phyloP scores from a whole-genome alignment of 768 basidiomycete species.

The Pleurotus citrinopileatus region DNA sequence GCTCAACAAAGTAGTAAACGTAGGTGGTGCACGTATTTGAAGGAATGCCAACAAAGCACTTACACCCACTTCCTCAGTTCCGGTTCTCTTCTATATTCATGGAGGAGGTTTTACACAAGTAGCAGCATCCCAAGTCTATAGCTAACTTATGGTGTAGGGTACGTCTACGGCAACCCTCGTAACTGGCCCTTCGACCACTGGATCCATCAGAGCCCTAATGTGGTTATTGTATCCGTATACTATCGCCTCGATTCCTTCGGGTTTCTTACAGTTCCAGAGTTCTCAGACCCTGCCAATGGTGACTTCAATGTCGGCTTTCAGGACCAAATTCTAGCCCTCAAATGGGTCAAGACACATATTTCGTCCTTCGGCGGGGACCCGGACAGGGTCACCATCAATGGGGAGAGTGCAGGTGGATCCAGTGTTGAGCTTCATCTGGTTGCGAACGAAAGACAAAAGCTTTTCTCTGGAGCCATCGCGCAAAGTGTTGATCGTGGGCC shows the following conservation, averaged over 20 bases:
- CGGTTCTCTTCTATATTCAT: slow-evolving; percentile 47
- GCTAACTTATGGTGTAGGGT: slow-evolving; percentile 40
- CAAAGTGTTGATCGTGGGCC: slow-evolving; percentile 58
- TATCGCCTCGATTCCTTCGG: slow-evolving; percentile 65
- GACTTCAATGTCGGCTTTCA: slow-evolving; percentile 53
- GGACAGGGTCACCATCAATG: neutral
- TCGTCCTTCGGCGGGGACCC: slow-evolving; percentile 43
- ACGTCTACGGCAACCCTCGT: slow-evolving; percentile 55
- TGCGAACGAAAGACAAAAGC: slow-evolving; percentile 31
- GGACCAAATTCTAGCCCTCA: slow-evolving; percentile 60
- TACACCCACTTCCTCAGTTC: slow-evolving; percentile 29
- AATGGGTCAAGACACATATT: slow-evolving; percentile 66
- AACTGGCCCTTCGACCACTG: slow-evolving; percentile 69
- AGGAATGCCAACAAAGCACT: neutral
- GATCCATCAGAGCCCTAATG: slow-evolving; percentile 59
- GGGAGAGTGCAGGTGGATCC: slow-evolving; percentile 19
- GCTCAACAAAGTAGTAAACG: slow-evolving; percentile 44
- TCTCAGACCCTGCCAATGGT: slow-evolving; percentile 33
- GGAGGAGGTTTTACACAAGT: slow-evolving; percentile 35
- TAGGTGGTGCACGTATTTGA: slow-evolving; percentile 23
- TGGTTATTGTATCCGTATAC: slow-evolving; percentile 64
- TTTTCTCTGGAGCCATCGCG: slow-evolving; percentile 56
- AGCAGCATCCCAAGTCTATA: no score
- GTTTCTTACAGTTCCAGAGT: slow-evolving; percentile 52
- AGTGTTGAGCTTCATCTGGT: slow-evolving; percentile 57